Conservation (phyloP, 495 filamentous ascomycete genomes). For the Parmelia sp. region DNA sequence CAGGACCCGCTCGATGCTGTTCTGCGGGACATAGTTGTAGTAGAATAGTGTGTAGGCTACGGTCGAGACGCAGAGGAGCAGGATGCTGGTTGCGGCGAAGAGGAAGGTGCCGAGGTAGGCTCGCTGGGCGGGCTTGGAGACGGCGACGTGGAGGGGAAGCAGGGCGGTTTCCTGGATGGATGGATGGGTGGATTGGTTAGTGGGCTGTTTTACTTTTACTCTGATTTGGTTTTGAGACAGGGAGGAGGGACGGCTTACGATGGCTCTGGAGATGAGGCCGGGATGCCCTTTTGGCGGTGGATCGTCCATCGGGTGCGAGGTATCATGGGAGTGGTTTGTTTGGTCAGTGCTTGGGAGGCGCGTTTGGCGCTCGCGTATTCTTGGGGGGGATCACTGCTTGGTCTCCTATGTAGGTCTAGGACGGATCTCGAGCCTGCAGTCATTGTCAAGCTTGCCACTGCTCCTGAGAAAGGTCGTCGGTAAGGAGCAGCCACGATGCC, state of each 20-base stretch:
- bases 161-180: constrained; percentile 27
- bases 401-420: not conserved
- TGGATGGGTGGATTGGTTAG: too few relatives aligned
- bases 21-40: constrained; percentile 69
- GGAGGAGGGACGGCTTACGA: constrained; percentile 5
- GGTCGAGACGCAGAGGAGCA: constrained; percentile 57
- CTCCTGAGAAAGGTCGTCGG: not conserved
- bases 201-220: too few relatives aligned
- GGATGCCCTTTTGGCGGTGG: not conserved
- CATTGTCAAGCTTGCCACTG: not conserved
- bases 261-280: constrained; percentile 2
- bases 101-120: constrained; percentile 67
- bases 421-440: not conserved
- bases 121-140: constrained; percentile 60
- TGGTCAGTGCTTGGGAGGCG: not conserved
- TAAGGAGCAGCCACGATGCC: not conserved
- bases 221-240: too few relatives aligned
- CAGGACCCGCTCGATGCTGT: constrained; percentile 57
- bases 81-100: constrained; percentile 49
- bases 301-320: constrained; percentile 11
- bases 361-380: constrained; percentile 8
- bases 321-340: not conserved
- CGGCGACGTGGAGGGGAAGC: constrained; percentile 44
- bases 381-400: not conserved
- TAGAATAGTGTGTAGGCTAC: constrained; percentile 75